Evolutionary conservation across 1,284 basidiomycete species (phyloP).

Genomic region (Papiliotrema fonsecae): DNA sequence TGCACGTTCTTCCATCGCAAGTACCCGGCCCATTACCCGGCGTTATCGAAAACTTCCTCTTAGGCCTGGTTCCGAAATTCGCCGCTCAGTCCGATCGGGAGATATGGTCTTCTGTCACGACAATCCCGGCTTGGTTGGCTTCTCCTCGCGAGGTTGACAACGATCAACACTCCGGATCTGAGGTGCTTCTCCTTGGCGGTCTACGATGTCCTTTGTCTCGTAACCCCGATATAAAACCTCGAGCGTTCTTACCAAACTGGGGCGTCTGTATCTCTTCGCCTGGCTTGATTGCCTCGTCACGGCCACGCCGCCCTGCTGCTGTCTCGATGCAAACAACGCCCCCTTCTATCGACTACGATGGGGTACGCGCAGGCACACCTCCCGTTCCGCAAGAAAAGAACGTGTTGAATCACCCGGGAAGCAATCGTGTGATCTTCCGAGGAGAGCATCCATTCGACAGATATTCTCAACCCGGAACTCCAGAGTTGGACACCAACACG

Average conservation of each 20-base stretch:
- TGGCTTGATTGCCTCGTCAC: slow-evolving; percentile 12
- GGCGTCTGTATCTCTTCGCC: slow-evolving; percentile 19
- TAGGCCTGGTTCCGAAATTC: slow-evolving; percentile 24
- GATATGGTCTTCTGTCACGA: slow-evolving; percentile 8
- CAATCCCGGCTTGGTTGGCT: slow-evolving; percentile 4
- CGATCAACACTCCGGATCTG: slow-evolving; percentile 16
- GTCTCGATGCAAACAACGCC: not conserved
- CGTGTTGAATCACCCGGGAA: not conserved
- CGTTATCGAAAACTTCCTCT: slow-evolving; percentile 36
- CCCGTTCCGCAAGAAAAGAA: too few species aligned
- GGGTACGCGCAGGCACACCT: too few species aligned
- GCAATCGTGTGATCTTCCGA: not conserved
- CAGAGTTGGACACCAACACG: slow-evolving; percentile 29
- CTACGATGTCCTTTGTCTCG: slow-evolving; percentile 11
- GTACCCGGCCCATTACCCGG: slow-evolving; percentile 25
- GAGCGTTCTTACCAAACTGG: slow-evolving; percentile 32
- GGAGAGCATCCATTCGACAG: not conserved
- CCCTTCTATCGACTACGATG: not conserved
- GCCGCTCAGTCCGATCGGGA: slow-evolving; percentile 17
- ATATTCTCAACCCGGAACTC: slow-evolving; percentile 19
- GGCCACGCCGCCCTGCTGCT: not conserved
- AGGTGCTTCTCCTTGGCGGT: slow-evolving; percentile 35
- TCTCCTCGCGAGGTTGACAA: not conserved
- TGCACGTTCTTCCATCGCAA: slow-evolving; percentile 32
- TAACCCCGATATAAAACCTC: slow-evolving; percentile 7